Conservation (phyloP, 2,329 filamentous ascomycete genomes). For the Trichoderma oligosporum region DNA sequence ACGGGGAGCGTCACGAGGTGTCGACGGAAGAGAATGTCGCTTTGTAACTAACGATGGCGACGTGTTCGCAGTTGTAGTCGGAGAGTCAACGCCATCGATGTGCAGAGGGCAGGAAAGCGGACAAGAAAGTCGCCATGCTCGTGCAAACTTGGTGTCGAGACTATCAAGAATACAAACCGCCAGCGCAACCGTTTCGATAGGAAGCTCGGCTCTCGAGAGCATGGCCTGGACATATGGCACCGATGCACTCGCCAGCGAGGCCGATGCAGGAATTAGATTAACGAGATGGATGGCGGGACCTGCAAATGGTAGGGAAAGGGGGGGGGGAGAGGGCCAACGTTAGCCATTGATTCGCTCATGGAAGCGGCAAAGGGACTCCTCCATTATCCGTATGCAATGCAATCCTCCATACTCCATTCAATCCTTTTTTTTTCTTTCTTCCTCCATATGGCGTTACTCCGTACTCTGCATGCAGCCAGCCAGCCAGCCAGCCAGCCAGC, state of each 20-base stretch:
- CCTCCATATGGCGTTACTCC: background rate
- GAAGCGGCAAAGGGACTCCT: background rate
- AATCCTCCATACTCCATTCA: too few species aligned
- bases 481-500: too few species aligned
- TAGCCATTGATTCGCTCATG: background rate
- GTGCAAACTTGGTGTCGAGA: conserved; percentile 58
- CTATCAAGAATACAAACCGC: conserved; percentile 65
- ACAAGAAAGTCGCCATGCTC: conserved; percentile 59
- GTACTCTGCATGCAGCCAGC: conserved; percentile 5
- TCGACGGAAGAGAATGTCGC: conserved; percentile 48
- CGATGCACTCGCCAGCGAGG: conserved; percentile 57
- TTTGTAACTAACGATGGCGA: conserved; percentile 31
- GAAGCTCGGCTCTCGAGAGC: conserved; percentile 54
- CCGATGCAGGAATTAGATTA: conserved; percentile 61
- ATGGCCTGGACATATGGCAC: conserved; percentile 58
- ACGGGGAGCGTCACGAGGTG: conserved; percentile 32
- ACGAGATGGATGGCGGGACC: conserved; percentile 63
- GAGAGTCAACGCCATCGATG: conserved; percentile 24
- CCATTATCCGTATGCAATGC: too few species aligned
- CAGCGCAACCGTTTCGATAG: conserved; percentile 59
- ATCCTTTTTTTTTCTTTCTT: too few species aligned
- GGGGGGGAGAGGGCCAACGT: background rate
- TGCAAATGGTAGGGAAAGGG: conserved; percentile 30
- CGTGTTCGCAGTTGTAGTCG: too few species aligned
- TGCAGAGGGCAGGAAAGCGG: conserved; percentile 44